These are phyloP conservation scores for Erigeron canadensis DNA, from an alignment of 129 eudicot species.

Conservation along the genomic window DNA sequence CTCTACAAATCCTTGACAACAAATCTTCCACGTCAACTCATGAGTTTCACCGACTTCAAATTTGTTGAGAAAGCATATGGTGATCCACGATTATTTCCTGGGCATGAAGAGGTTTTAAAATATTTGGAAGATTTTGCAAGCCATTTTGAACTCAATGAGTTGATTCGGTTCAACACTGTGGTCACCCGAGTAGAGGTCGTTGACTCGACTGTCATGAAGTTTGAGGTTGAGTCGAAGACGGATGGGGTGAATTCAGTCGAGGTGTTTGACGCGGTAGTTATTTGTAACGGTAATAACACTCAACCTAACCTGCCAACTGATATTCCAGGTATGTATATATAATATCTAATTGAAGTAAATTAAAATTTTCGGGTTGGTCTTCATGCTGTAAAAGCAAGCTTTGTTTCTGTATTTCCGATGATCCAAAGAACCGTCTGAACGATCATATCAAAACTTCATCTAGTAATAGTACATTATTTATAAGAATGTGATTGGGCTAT, in stretches of 20 bases:
- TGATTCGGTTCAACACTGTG: conserved; percentile 41
- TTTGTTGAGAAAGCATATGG: conserved; percentile 29
- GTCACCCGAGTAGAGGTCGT: conserved; percentile 44
- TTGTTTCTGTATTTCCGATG: no score
- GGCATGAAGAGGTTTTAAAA: conserved; percentile 56
- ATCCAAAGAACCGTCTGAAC: no score
- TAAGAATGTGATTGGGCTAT: no score
- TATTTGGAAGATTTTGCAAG: conserved; percentile 49
- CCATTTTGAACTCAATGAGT: conserved; percentile 34
- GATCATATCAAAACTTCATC: no score
- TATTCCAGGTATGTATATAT: conserved; percentile 39
- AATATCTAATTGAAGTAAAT: no score
- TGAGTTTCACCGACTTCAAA: conserved; percentile 61
- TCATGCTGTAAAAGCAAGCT: no score
- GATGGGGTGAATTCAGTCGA: conserved; percentile 29
- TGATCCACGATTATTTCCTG: conserved; percentile 46
- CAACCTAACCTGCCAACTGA: conserved; percentile 42
- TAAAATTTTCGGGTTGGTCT: no score
- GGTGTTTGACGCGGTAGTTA: conserved; percentile 56
- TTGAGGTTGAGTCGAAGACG: conserved; percentile 50
- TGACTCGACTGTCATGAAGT: conserved; percentile 26
- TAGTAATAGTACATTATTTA: no score
- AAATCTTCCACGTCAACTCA: conserved; percentile 49
- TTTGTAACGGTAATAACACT: conserved; percentile 54
- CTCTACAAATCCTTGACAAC: conserved; percentile 50